These are phyloP conservation scores for Euphorbia tirucalli DNA, from an alignment of 345 rosid genomes.

Conservation along the genomic window DNA sequence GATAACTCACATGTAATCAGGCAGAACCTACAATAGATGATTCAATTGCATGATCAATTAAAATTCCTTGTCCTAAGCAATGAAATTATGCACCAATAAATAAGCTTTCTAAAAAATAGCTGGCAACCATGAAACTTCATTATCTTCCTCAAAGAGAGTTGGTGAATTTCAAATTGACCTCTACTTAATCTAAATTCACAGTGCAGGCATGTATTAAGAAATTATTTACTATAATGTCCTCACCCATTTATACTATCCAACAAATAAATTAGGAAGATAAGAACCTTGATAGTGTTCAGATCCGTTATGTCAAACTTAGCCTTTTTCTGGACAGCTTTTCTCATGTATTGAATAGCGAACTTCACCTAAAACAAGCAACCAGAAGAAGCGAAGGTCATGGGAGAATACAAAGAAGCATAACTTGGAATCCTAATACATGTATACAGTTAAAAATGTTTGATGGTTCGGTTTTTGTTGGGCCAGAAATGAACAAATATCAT, in stretches of 20 bases:
- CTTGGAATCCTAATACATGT: not conserved
- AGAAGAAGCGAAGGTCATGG: conserved; percentile 2
- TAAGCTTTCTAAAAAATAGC: not conserved
- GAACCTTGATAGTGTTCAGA: conserved; percentile 79
- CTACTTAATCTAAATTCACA: not conserved
- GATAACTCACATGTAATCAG: not conserved
- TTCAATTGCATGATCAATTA: not conserved
- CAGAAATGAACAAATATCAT: not conserved
- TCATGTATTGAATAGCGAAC: conserved; percentile 86
- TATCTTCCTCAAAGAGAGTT: not conserved
- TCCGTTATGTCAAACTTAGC: conserved; percentile 82
- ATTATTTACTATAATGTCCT: not conserved
- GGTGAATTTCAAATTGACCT: not conserved
- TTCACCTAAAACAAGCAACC: conserved; percentile 57
- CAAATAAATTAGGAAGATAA: conserved; percentile 9
- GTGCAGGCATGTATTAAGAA: not conserved
- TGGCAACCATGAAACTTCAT: no score
- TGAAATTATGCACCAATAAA: not conserved
- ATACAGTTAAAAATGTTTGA: not conserved
- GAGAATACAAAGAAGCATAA: conserved; percentile 7
- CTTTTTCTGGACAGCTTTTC: conserved; percentile 71
- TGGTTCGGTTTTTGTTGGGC: not conserved
- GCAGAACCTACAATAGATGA: not conserved
- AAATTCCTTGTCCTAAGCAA: not conserved
- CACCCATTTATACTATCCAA: conserved; percentile 3